Conservation (phyloP, 768 basidiomycete genomes). For the Grammothele lineata region DNA sequence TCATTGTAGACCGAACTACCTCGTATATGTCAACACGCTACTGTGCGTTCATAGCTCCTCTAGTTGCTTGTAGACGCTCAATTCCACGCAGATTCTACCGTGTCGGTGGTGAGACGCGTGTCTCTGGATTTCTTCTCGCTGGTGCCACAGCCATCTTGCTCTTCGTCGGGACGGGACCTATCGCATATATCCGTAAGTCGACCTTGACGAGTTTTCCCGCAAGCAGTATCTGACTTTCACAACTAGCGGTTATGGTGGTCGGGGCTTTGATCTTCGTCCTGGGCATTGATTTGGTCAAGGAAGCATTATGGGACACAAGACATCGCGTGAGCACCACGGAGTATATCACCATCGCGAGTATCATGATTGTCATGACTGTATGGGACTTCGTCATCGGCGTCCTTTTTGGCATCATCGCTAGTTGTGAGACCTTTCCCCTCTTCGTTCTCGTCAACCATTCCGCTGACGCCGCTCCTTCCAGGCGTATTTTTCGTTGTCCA, state of each 20-base stretch:
- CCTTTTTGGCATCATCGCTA: slow-evolving; percentile 85
- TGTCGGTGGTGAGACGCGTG: slow-evolving; percentile 81
- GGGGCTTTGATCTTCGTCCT: slow-evolving; percentile 90
- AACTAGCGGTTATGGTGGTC: slow-evolving; percentile 85
- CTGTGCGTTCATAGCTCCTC: slow-evolving; percentile 39
- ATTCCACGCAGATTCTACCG: slow-evolving; percentile 68
- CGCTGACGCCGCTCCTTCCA: slow-evolving; percentile 22
- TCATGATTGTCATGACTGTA: slow-evolving; percentile 88
- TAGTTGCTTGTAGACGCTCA: too few species aligned
- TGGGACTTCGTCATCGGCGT: slow-evolving; percentile 96
- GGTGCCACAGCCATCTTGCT: slow-evolving; percentile 67
- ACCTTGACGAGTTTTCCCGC: too few species aligned
- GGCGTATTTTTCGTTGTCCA: slow-evolving; percentile 97
- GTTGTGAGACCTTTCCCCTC: slow-evolving; percentile 55
- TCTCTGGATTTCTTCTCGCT: slow-evolving; percentile 85
- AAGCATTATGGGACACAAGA: slow-evolving; percentile 94
- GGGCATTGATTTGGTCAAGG: slow-evolving; percentile 91
- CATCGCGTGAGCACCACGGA: slow-evolving; percentile 79
- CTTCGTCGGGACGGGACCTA: slow-evolving; percentile 81
- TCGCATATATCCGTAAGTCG: slow-evolving; percentile 86
- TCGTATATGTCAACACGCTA: slow-evolving; percentile 85
- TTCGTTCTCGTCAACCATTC: neutral
- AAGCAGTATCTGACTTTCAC: neutral
- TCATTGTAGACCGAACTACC: slow-evolving; percentile 67
- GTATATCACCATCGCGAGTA: slow-evolving; percentile 79